phyloP scores from a whole-genome alignment of 352 stramenopile genomes.

The Phytophthora sp. region DNA sequence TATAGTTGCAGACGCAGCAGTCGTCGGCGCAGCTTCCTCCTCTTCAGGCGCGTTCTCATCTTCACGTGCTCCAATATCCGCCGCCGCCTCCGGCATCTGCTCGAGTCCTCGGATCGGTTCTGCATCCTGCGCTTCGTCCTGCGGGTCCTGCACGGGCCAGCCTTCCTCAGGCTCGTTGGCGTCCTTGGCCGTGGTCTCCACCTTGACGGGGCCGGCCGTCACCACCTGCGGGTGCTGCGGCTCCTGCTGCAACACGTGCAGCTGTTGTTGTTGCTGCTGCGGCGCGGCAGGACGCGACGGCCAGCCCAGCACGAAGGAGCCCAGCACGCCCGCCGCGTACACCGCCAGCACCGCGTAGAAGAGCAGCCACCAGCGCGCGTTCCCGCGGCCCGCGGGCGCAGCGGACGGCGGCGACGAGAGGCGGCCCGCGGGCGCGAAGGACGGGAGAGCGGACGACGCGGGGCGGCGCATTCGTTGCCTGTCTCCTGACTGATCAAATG shows the following conservation, averaged over 20 bases:
- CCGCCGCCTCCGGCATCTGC: constrained; percentile 1
- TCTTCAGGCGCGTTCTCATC: constrained; percentile 1
- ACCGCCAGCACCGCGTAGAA: constrained; percentile 37
- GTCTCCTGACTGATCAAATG: constrained; percentile 17
- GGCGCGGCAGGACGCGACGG: neutral
- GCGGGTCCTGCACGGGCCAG: constrained; percentile 9
- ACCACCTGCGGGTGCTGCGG: constrained; percentile 9
- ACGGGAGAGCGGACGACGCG: constrained; percentile 35
- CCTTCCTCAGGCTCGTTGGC: constrained; percentile 24
- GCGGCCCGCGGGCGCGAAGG: constrained; percentile 11
- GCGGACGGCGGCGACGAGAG: constrained; percentile 1
- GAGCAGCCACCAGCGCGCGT: constrained; percentile 24
- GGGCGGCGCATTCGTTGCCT: constrained; percentile 38
- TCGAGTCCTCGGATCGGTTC: neutral
- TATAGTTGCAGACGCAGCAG: neutral
- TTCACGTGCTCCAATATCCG: neutral
- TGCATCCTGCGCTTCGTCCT: neutral
- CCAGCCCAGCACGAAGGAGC: constrained; percentile 18
- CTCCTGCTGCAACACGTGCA: neutral
- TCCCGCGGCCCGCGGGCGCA: neutral
- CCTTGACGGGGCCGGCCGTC: constrained; percentile 4
- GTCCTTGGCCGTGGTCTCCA: constrained; percentile 14
- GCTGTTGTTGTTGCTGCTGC: constrained; percentile 6
- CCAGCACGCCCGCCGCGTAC: constrained; percentile 27
- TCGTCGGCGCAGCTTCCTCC: neutral